Percentiles rank a stretch among this genome's conserved stretches.
phyloP scores from a whole-genome alignment of 441 rosid species.

The Gossypium aridum region DNA sequence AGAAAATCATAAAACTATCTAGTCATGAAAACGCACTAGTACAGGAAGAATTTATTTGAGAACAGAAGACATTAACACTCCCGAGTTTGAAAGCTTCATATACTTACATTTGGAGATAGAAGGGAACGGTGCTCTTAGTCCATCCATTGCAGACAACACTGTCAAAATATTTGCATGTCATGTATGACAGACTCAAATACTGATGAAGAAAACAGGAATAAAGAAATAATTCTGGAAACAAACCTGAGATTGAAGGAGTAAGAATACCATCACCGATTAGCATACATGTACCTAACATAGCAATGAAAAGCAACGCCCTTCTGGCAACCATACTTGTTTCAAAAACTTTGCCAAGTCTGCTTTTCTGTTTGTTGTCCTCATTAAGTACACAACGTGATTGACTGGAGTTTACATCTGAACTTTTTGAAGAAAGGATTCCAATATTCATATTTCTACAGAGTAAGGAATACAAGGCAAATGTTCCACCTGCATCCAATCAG shows the following conservation, averaged over 20 bases:
- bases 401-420: constrained; percentile 18
- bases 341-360: constrained; percentile 45
- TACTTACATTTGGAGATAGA: constrained; percentile 47
- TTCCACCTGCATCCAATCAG: constrained; percentile 46
- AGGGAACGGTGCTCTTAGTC: constrained; percentile 55
- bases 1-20: neutral
- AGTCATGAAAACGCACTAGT: neutral
- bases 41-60: too few species aligned
- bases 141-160: constrained; percentile 70
- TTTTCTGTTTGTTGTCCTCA: constrained; percentile 25
- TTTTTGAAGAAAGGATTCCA: constrained; percentile 39
- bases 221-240: constrained; percentile 9
- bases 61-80: too few species aligned
- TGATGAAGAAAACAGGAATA: neutral
- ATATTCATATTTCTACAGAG: constrained; percentile 54
- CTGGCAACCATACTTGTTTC: constrained; percentile 43
- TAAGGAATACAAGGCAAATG: constrained; percentile 59
- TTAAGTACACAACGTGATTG: constrained; percentile 11
- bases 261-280: constrained; percentile 71
- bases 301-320: constrained; percentile 49
- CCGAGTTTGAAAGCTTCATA: neutral
- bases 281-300: constrained; percentile 70
- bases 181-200: neutral
- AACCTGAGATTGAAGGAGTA: constrained; percentile 69
- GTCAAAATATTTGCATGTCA: constrained; percentile 9